These are phyloP conservation scores for apple (Malus domestica) DNA, from an alignment of 306 rosid species.

Conservation along the genomic window ASM211411v1 NC_041803.1:819001-819500, in stretches of 20 bases:
- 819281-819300: too few relatives aligned
- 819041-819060: too few relatives aligned
- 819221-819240: conserved; percentile 25
- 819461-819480: conserved; percentile 3
- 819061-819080: too few relatives aligned
- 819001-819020: too few relatives aligned
- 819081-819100: too few relatives aligned
- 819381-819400: conserved; percentile 31
- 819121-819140: too few relatives aligned
- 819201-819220: too few relatives aligned
- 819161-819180: conserved; percentile 17
- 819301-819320: conserved; percentile 2
- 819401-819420: conserved; percentile 19
- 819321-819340: neutral
- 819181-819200: neutral
- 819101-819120: too few relatives aligned
- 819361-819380: conserved; percentile 31
- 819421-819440: neutral
- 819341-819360: conserved; percentile 13
- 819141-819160: too few relatives aligned
- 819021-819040: too few relatives aligned
- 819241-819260: neutral
- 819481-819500: neutral
- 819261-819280: neutral
- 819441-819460: neutral